Evolutionary conservation across 2,329 filamentous ascomycete species (phyloP), one percentile per base, ranked within the genome.

Genomic region (Davidsoniella virescens): DNA sequence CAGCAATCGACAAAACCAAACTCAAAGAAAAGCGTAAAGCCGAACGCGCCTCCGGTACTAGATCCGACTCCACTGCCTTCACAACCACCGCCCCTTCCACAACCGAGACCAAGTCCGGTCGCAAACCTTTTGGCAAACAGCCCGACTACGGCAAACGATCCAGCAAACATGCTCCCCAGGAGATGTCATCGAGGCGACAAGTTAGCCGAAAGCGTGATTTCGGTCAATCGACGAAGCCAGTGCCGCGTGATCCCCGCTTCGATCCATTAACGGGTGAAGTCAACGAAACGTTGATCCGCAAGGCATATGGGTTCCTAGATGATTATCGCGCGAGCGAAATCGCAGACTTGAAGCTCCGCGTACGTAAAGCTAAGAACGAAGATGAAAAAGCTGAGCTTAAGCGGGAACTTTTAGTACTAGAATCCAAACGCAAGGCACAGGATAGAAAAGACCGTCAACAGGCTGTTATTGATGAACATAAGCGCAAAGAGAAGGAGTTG

Each of bases 291-390:
- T 75, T 74, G 55, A 65, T 80, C 33, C 75, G 74, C 53, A 80
- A 78, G 57, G 84, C 87, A 33, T 98, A 98, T 66, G 72, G 79
- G 2, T 98, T 98, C 67, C 68, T 98, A 47, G 78, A 88, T 58
- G 82, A 86, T 54, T 96, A 96, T 67, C 79, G 85, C 53, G 79
- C 80, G 18, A 72, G 75, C n/a, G 92, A 98, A 65, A 82, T 96
- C 64, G 73, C 76, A 51, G 75, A 84, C 56, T 69, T 98, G 47
- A 79, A 78, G 57, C 70, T 68, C 7, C 73, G 80, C 40, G 74
- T 92, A 59, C 79, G 77, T 61, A 68, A 68, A 62, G 62, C 65
- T n/a, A 87, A 84, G 66, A 76, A 82, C 55, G 66, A 75, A 1
- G 68, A 67, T 7, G 73, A 76, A 56, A 84, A 80, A 63, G 83